These are phyloP conservation scores for Cardamine occulta DNA, from an alignment of 345 rosid genomes.

Conservation along the genomic window DNA sequence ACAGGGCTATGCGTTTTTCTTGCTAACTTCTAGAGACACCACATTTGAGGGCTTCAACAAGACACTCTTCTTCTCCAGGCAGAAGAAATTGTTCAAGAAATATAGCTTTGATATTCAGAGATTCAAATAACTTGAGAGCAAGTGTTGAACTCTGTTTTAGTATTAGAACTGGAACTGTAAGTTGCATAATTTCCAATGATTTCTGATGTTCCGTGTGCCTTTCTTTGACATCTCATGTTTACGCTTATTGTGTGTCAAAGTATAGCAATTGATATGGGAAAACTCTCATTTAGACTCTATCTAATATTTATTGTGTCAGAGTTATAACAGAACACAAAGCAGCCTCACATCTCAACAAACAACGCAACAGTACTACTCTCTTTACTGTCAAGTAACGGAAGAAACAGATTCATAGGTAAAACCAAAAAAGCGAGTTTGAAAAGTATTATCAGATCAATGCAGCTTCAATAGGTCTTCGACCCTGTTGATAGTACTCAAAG, in stretches of 20 bases:
- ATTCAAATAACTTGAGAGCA: too few species aligned
- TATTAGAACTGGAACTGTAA: not conserved
- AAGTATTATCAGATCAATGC: slow-evolving; percentile 36
- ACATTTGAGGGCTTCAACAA: too few species aligned
- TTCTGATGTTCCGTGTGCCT: not conserved
- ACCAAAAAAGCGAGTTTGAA: not conserved
- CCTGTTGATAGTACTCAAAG: slow-evolving; percentile 51
- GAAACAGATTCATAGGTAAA: not conserved
- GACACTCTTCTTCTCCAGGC: too few species aligned
- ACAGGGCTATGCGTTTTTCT: too few species aligned
- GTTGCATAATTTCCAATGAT: not conserved
- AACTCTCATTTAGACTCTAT: not conserved
- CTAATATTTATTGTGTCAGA: not conserved
- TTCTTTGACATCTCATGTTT: not conserved
- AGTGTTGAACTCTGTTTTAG: too few species aligned
- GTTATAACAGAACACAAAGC: not conserved
- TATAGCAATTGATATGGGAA: not conserved
- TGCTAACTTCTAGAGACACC: too few species aligned
- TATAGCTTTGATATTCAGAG: too few species aligned
- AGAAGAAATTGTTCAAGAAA: too few species aligned
- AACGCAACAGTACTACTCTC: not conserved
- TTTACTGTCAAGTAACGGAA: not conserved
- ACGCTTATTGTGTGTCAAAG: not conserved
- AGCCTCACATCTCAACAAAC: not conserved
- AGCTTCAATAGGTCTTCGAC: slow-evolving; percentile 58